phyloP scores from a whole-genome alignment of 140 eudicot genomes.

The Bidens hawaiensis region DNA sequence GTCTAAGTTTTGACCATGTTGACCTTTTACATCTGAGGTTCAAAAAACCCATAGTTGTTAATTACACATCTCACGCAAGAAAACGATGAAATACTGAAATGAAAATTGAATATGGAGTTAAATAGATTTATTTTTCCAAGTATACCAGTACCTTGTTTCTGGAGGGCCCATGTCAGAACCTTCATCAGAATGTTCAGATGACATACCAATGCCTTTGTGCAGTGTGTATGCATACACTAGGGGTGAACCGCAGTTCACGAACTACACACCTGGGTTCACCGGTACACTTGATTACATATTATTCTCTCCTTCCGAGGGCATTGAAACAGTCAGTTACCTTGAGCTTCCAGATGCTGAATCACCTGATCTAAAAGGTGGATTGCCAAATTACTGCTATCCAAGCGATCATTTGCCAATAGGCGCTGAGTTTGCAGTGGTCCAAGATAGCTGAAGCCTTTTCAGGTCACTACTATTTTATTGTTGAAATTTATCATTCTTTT shows the following conservation, averaged over 20 bases:
- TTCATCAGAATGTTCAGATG: conserved; percentile 40
- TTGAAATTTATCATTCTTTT: conserved; percentile 9
- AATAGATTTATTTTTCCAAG: conserved; percentile 42
- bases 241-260: conserved; percentile 88
- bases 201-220: conserved; percentile 50
- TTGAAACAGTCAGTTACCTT: conserved; percentile 59
- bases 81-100: too few relatives aligned
- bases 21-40: not conserved
- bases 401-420: conserved; percentile 98
- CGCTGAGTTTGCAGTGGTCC: conserved; percentile 58
- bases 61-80: not conserved
- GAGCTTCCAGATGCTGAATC: conserved; percentile 70
- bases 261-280: conserved; percentile 84
- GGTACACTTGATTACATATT: conserved; percentile 82
- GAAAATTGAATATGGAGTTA: not conserved
- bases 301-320: conserved; percentile 44
- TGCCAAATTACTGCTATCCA: conserved; percentile 79
- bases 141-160: conserved; percentile 66
- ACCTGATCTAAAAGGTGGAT: conserved; percentile 61
- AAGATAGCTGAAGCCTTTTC: conserved; percentile 18
- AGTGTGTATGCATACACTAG: conserved; percentile 69
- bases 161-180: conserved; percentile 40
- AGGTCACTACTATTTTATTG: not conserved
- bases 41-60: conserved; percentile 8
- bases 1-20: not conserved